A percentile compares a stretch with the other conserved stretches of the same genome.
phyloP scores from a whole-genome alignment of 2,329 filamentous ascomycete genomes.

The Thelonectria discophora region DNA sequence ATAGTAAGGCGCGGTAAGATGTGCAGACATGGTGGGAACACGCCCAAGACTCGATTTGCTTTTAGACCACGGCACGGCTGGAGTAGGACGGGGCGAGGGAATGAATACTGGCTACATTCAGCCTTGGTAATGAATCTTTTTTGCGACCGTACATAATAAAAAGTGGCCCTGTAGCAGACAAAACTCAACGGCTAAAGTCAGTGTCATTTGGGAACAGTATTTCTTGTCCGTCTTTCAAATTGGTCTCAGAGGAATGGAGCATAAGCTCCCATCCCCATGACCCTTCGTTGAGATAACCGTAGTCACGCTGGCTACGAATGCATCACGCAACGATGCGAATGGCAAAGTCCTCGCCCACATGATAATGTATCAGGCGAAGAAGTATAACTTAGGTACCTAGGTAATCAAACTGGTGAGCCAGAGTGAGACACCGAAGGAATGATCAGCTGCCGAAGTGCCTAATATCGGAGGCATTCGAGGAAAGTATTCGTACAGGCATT shows the following conservation, averaged over 20 bases:
- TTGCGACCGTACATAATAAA: conserved; percentile 1
- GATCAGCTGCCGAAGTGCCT: neutral
- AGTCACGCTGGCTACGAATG: neutral
- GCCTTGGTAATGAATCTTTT: conserved; percentile 7
- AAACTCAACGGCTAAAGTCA: conserved; percentile 1
- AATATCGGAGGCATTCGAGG: neutral
- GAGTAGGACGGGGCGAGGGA: conserved; percentile 22
- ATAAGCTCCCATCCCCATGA: neutral
- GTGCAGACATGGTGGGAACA: conserved; percentile 7
- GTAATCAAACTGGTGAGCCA: no score
- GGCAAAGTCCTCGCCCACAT: neutral
- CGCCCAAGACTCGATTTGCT: conserved; percentile 10
- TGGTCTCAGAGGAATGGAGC: no score
- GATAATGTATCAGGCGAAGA: no score
- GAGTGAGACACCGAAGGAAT: no score
- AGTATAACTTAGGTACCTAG: no score
- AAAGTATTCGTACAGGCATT: no score
- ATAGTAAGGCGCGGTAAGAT: conserved; percentile 31
- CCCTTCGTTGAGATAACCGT: neutral
- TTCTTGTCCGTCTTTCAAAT: neutral
- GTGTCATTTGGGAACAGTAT: neutral
- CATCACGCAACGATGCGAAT: neutral
- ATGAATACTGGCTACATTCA: neutral
- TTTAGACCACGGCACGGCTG: conserved; percentile 25
- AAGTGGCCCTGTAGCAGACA: neutral